Base-by-base conservation (phyloP, 495 filamentous ascomycete species). In the Polyplosphaeria fusca region DNA sequence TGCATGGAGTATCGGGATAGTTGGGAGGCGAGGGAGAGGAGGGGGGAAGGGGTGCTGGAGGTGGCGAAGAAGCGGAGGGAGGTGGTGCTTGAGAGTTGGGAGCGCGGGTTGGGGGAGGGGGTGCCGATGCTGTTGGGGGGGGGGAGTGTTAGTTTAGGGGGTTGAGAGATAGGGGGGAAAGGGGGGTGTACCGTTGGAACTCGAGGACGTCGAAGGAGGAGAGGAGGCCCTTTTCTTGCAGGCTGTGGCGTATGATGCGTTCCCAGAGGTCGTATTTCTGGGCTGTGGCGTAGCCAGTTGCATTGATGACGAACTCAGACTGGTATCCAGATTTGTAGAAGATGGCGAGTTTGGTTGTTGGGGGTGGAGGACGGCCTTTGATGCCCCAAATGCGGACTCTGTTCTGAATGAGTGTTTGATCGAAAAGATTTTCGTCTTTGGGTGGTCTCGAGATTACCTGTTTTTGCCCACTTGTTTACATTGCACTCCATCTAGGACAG, bases 291-390 rank as follows among this genome's bases (percentile, higher is more conserved):
- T 53, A 70, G 30, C 55, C 53, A 24, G 54, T 63, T 1, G 66
- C 63, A 43, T 67, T 69, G 42, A 67, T 65, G 14, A 73, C 56
- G 5, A 75, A 19, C 50, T 81, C 67, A 25, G 68, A 67, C 48
- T 81, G 73, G 54, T 71, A 79, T 0, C 79, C 79, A 2, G 72
- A 77, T 9, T 66, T 61, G 47, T 77, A 76, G 62, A 77, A 76
- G n/a, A 81, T 67, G 1, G 74, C 79, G 12, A 79, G 68, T 58
- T 82, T 81, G 1, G 79, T 81, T 0, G 79, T 81, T 24, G 77
- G 67, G 4, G 79, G 80, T 25, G 80, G 79, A 2, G 76, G 69
- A 13, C 54, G 53, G 11, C 78, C 78, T 51, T 61, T 71, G 23
- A 78, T 70, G 1, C 78, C 74, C 4, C 67, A 70, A 2, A 82